phyloP scores from a whole-genome alignment of 1,139 yeast genomes.

The Neolecta irregularis region DNA sequence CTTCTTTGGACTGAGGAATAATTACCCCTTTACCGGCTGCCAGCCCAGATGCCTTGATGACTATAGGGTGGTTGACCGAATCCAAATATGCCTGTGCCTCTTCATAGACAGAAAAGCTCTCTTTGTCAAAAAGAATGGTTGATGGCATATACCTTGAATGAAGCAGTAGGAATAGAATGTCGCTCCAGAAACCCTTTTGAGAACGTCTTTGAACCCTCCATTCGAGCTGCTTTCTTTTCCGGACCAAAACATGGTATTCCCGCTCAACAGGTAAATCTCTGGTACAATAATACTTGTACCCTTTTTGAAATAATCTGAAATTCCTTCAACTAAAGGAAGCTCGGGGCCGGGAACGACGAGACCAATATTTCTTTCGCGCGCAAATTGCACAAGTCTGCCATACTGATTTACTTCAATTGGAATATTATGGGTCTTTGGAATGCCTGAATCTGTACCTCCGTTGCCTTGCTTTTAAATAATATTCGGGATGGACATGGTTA shows the following conservation, averaged over 20 bases:
- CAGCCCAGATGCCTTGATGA: constrained; percentile 91
- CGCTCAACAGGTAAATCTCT: constrained; percentile 27
- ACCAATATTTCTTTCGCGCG: constrained; percentile 47
- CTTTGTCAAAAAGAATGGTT: too few species aligned
- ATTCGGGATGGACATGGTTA: neutral
- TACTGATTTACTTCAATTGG: constrained; percentile 40
- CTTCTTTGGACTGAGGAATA: constrained; percentile 71
- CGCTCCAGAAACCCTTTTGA: constrained; percentile 88
- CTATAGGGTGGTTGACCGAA: constrained; percentile 57
- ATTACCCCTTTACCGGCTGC: constrained; percentile 99
- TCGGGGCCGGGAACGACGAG: constrained; percentile 98
- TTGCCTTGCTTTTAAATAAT: constrained; percentile 27
- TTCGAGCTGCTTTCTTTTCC: constrained; percentile 66
- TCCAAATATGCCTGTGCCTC: constrained; percentile 59
- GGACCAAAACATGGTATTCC: constrained; percentile 98
- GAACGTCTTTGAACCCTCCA: constrained; percentile 96
- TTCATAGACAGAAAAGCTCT: constrained; percentile 58
- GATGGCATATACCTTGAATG: constrained; percentile 33
- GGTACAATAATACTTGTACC: constrained; percentile 7
- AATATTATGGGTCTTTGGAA: constrained; percentile 50
- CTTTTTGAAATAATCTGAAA: constrained; percentile 45
- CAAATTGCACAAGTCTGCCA: constrained; percentile 38
- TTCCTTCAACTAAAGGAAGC: constrained; percentile 93
- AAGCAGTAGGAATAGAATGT: constrained; percentile 88
- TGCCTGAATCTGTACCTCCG: constrained; percentile 56